Evolutionary conservation across 345 rosid genomes (phyloP).

Genomic region (Triadica sebifera): DNA sequence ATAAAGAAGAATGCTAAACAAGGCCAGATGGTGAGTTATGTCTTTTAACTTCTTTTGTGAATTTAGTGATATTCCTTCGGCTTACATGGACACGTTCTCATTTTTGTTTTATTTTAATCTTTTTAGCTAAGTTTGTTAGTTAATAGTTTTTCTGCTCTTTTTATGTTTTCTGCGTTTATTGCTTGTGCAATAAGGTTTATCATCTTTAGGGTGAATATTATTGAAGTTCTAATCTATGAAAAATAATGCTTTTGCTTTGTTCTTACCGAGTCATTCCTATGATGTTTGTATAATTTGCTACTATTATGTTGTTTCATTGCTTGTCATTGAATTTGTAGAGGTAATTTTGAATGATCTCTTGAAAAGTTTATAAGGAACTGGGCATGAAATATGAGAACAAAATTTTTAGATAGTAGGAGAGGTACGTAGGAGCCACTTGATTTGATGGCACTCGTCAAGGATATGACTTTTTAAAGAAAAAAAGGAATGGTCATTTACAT

Average conservation of each 20-base stretch:
- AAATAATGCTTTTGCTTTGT: neutral
- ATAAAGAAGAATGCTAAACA: slow-evolving; percentile 92
- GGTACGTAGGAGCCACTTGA: too few species aligned
- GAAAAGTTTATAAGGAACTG: too few species aligned
- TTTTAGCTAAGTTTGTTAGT: neutral
- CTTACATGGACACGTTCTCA: neutral
- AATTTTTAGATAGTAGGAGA: too few species aligned
- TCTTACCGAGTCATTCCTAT: neutral
- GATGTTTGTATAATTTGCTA: neutral
- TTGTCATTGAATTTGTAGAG: too few species aligned
- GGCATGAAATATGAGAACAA: too few species aligned
- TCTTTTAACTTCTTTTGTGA: neutral
- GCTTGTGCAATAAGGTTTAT: neutral
- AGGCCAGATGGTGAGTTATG: slow-evolving; percentile 78
- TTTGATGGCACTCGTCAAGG: too few species aligned
- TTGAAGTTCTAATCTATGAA: neutral
- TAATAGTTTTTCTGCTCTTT: neutral
- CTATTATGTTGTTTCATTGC: too few species aligned
- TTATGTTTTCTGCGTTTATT: neutral
- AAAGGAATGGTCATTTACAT: too few species aligned
- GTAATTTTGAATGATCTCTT: too few species aligned
- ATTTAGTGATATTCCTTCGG: neutral
- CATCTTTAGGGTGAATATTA: neutral
- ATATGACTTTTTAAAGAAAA: too few species aligned
- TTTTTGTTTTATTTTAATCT: neutral